Percentiles rank a stretch among this genome's conserved stretches.
phyloP scores from a whole-genome alignment of 192 early-diverging fungal genomes.

The Dimargaris verticillata region DNA sequence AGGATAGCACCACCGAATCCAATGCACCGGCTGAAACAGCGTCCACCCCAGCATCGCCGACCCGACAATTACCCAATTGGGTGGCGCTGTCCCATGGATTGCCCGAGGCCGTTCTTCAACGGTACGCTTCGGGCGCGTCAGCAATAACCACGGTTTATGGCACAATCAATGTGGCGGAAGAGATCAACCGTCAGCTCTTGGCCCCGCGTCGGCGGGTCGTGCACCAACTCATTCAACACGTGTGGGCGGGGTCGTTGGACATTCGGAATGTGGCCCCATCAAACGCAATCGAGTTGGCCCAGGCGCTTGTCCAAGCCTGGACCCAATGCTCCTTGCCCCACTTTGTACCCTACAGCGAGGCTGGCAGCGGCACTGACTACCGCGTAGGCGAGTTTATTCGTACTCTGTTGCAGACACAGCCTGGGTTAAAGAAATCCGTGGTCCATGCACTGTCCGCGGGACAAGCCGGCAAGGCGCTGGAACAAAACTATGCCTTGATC shows the following conservation, averaged over 20 bases:
- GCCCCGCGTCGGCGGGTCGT: constrained; percentile 2
- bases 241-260: neutral
- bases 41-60: neutral
- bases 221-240: neutral
- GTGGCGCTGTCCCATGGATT: neutral
- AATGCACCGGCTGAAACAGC: neutral
- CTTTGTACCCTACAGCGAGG: neutral
- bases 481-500: neutral
- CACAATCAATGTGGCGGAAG: neutral
- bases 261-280: neutral
- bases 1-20: no score
- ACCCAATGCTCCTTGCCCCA: neutral
- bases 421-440: neutral
- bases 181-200: constrained; percentile 5
- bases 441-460: neutral
- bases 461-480: neutral
- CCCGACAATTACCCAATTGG: neutral
- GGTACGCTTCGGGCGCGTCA: neutral
- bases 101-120: neutral
- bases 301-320: neutral
- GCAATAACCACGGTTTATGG: neutral
- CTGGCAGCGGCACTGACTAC: neutral
- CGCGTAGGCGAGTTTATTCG: neutral
- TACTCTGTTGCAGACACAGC: neutral
- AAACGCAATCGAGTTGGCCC: neutral